Base-by-base conservation (phyloP, 768 basidiomycete species). In the Podaxis rugospora region DNA sequence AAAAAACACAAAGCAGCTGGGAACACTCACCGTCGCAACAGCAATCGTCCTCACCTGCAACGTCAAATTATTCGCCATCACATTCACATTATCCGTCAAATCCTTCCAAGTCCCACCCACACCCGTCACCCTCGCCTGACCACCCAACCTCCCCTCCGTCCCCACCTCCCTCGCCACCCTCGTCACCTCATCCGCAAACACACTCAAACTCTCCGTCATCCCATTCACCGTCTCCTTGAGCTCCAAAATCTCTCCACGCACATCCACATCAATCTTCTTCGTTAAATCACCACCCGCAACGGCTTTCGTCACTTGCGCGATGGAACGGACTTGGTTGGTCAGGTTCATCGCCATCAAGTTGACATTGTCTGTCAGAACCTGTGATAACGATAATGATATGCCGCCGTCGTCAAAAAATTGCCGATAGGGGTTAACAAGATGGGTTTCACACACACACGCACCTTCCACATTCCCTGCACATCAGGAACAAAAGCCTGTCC, bases 41-140 rank as follows among this genome's bases (percentile, higher is more conserved):
- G 95, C 93, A 67, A 98, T 96, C 0, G 90, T 93, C 66, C 93
- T 87, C 57, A 95, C 93, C 88, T 96, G 93, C 51, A 92, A 74
- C 5, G 95, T 98, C 65, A 92, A 89, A 68, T 97, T 97, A 44
- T 87, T 87, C 44, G 94, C 94, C 95, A 96, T 96, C 68, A 93
- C 85, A 70, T 96, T 97, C 66, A 97, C 95, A 72, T 93, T 95
- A 70, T 95, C 93, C 52, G 95, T 95, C 76, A 98, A 79, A 70
- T 94, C 91, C 78, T 94, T 94, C 97, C 97, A 98, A 0, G 93
- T 96, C 52, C 97, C 97, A 62, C 93, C 92, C 49, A 99, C 93
- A 69, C 94, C 92, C 63, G 88, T 89, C 39, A 98, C 97, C 57
- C 88, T 83, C 0, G 95, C 97, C 67, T 96, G 95, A 9, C 95